Conservation (phyloP, 805 yeast genomes). For the Candida lessepsii region DNA sequence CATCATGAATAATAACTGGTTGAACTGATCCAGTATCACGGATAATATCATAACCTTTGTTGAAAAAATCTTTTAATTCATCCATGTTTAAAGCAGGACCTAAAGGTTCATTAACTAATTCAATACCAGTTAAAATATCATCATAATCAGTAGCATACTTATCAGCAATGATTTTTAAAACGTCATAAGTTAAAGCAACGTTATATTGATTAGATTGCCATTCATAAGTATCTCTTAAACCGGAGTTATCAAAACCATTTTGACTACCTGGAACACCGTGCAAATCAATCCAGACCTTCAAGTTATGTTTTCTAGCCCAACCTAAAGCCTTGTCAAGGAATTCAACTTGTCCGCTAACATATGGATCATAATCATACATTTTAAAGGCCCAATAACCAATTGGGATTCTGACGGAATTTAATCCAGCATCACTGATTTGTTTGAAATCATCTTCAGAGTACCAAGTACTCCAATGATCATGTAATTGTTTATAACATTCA, state of each 20-base stretch:
- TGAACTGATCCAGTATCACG: constrained; percentile 53
- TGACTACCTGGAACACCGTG: constrained; percentile 98
- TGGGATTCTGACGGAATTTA: constrained; percentile 87
- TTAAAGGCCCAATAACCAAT: constrained; percentile 93
- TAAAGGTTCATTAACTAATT: constrained; percentile 86
- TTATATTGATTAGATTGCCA: constrained; percentile 57
- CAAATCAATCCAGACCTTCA: constrained; percentile 86
- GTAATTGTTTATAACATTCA: constrained; percentile 50
- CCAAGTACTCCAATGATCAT: constrained; percentile 77
- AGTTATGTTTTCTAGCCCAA: constrained; percentile 63
- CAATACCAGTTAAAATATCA: constrained; percentile 80
- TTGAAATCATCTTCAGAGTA: constrained; percentile 70
- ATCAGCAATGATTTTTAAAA: constrained; percentile 51
- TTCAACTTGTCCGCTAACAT: constrained; percentile 74
- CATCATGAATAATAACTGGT: constrained; percentile 77
- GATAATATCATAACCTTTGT: constrained; percentile 61
- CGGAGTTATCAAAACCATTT: constrained; percentile 95
- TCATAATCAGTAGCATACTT: constrained; percentile 59
- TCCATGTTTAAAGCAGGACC: constrained; percentile 65
- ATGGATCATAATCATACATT: constrained; percentile 67
- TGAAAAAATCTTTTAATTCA: constrained; percentile 57
- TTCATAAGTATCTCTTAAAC: constrained; percentile 59
- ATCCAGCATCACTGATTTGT: constrained; percentile 57
- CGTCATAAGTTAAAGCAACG: constrained; percentile 52
- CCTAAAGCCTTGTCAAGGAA: constrained; percentile 73